phyloP scores from a whole-genome alignment of 2,329 filamentous ascomycete species.

The Sphaerostilbella broomeana region DNA sequence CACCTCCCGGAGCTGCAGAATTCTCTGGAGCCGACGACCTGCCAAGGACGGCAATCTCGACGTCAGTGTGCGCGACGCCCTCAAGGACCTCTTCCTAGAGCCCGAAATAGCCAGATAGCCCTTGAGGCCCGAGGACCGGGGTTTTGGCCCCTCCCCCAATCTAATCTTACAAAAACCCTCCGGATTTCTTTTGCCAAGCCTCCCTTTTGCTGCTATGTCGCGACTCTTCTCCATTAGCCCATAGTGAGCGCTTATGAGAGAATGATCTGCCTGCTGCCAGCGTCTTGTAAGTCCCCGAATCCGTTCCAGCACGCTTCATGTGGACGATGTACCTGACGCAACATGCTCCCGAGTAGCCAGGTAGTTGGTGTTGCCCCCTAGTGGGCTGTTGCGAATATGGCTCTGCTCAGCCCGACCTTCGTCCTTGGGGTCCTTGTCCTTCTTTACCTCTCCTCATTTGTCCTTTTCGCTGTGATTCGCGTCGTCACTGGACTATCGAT shows the following conservation, averaged over 20 bases:
- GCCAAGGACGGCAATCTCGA: slow-evolving; percentile 1
- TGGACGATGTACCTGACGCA: neutral
- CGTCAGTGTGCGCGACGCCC: slow-evolving; percentile 2
- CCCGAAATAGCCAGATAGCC: slow-evolving; percentile 5
- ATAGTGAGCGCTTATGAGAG: slow-evolving; percentile 7
- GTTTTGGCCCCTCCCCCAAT: slow-evolving; percentile 8
- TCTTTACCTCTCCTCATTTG: slow-evolving; percentile 83
- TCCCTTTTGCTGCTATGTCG: slow-evolving; percentile 10
- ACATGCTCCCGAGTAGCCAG: slow-evolving; percentile 3
- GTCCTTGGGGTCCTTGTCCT: slow-evolving; percentile 79
- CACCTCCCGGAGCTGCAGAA: slow-evolving; percentile 5
- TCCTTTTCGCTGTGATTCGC: slow-evolving; percentile 86
- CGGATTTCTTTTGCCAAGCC: neutral
- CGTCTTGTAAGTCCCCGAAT: slow-evolving; percentile 9
- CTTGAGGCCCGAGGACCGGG: slow-evolving; percentile 4
- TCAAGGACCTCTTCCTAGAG: slow-evolving; percentile 5
- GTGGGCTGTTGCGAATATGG: slow-evolving; percentile 38
- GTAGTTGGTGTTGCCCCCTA: slow-evolving; percentile 8
- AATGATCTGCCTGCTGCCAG: slow-evolving; percentile 12
- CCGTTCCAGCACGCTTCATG: neutral
- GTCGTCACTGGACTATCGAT: slow-evolving; percentile 93
- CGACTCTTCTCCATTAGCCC: slow-evolving; percentile 1
- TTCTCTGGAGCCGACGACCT: slow-evolving; percentile 3
- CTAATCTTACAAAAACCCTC: slow-evolving; percentile 2
- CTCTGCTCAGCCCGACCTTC: slow-evolving; percentile 69